Percentiles rank a stretch among this genome's conserved stretches.
phyloP scores from a whole-genome alignment of 495 filamentous ascomycete species.

The Xylaria nigripes region DNA sequence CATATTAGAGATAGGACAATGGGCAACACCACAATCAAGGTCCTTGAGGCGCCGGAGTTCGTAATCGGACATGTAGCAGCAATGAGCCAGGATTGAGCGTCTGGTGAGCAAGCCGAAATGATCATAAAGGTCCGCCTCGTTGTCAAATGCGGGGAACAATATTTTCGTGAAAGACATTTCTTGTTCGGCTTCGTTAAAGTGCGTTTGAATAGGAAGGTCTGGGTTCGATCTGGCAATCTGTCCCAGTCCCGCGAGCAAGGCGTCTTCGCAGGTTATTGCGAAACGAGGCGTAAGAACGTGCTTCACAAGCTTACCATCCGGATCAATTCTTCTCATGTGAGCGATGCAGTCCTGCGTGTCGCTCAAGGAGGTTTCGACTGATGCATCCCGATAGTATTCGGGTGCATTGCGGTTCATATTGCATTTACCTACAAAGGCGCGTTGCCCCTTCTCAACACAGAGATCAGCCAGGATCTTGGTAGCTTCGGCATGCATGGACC shows the following conservation, averaged over 20 bases:
- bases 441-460: conserved; percentile 49
- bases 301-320: conserved; percentile 38
- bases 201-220: conserved; percentile 53
- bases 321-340: conserved; percentile 37
- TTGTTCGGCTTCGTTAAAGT: conserved; percentile 53
- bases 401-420: conserved; percentile 58
- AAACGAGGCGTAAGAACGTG: conserved; percentile 58
- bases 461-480: conserved; percentile 52
- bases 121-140: conserved; percentile 50
- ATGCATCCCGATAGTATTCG: conserved; percentile 49
- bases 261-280: conserved; percentile 49
- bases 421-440: conserved; percentile 58
- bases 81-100: conserved; percentile 57
- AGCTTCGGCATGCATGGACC: conserved; percentile 49
- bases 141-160: conserved; percentile 45
- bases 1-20: conserved; percentile 58
- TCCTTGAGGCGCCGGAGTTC: conserved; percentile 42
- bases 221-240: conserved; percentile 40
- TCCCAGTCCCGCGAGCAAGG: conserved; percentile 46
- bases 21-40: conserved; percentile 50
- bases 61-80: conserved; percentile 48
- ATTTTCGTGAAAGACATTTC: conserved; percentile 45
- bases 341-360: conserved; percentile 48
- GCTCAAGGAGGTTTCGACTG: conserved; percentile 38
- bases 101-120: conserved; percentile 44